These are phyloP conservation scores for Phlebiopsis flavidoalba DNA, from an alignment of 768 basidiomycete genomes.

Conservation along the genomic window DNA sequence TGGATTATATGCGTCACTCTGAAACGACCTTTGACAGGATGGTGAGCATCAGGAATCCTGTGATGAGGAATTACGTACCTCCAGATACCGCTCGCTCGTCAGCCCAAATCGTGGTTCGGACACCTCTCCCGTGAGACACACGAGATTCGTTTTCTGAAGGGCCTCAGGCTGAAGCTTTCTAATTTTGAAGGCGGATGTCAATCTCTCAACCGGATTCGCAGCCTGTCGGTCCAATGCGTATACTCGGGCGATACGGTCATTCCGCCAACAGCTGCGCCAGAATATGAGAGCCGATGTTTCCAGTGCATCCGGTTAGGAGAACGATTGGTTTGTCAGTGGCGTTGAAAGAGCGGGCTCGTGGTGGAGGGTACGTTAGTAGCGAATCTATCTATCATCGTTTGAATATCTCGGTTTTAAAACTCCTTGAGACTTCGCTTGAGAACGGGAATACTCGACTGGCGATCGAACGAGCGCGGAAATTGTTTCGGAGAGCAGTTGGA, in stretches of 20 bases:
- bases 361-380: not conserved
- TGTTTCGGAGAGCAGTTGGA: not conserved
- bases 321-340: conserved; percentile 1
- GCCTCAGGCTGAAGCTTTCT: conserved; percentile 10
- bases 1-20: conserved; percentile 10
- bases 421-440: not conserved
- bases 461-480: not conserved
- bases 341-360: not conserved
- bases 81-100: not conserved
- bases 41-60: no score
- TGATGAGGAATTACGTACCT: not conserved
- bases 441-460: not conserved
- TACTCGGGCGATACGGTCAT: conserved; percentile 5
- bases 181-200: conserved; percentile 10
- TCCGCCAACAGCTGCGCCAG: conserved; percentile 13
- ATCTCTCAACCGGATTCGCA: conserved; percentile 4
- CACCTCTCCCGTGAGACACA: not conserved
- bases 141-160: not conserved
- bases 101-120: not conserved
- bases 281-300: conserved; percentile 16
- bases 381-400: conserved; percentile 3
- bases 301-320: conserved; percentile 20
- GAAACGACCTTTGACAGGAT: no score
- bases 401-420: not conserved
- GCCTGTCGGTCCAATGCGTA: conserved; percentile 16